phyloP scores from a whole-genome alignment of 495 filamentous ascomycete species.

The Podospora fimiseda region DNA sequence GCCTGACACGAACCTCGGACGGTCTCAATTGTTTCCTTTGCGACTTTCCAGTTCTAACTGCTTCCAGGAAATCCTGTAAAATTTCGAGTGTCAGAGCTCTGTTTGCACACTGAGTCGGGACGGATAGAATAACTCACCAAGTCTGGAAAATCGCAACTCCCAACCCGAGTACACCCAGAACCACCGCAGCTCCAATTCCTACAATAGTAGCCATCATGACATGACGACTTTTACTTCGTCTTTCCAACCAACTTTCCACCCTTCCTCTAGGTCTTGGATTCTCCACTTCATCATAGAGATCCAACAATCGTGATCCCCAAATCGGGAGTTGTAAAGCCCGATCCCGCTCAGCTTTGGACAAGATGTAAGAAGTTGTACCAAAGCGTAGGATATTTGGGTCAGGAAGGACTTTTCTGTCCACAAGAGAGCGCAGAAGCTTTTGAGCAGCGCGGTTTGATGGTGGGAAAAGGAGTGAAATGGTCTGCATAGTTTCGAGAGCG shows the following conservation, averaged over 20 bases:
- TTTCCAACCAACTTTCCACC: constrained; percentile 33
- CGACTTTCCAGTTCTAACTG: constrained; percentile 14
- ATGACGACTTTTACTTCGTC: constrained; percentile 32
- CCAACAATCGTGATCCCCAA: constrained; percentile 28
- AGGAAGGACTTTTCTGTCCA: constrained; percentile 23
- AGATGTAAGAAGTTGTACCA: constrained; percentile 5
- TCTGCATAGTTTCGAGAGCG: constrained; percentile 33
- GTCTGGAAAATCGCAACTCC: constrained; percentile 24
- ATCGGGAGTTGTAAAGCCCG: constrained; percentile 22
- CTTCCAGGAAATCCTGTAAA: constrained; percentile 18
- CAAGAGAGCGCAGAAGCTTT: constrained; percentile 27
- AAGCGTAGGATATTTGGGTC: constrained; percentile 21
- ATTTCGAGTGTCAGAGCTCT: background rate
- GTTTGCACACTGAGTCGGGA: background rate
- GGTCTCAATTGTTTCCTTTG: too few species aligned
- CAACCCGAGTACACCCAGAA: constrained; percentile 23
- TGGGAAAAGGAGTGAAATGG: constrained; percentile 32
- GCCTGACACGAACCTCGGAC: too few species aligned
- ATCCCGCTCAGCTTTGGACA: constrained; percentile 11
- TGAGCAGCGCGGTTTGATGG: constrained; percentile 23
- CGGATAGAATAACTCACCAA: constrained; percentile 10
- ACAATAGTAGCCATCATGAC: constrained; percentile 36
- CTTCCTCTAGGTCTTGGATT: constrained; percentile 33
- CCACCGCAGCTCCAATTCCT: constrained; percentile 28
- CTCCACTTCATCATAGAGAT: constrained; percentile 34